phyloP scores from a whole-genome alignment of 495 filamentous ascomycete species.

The Patellaria atrata region DNA sequence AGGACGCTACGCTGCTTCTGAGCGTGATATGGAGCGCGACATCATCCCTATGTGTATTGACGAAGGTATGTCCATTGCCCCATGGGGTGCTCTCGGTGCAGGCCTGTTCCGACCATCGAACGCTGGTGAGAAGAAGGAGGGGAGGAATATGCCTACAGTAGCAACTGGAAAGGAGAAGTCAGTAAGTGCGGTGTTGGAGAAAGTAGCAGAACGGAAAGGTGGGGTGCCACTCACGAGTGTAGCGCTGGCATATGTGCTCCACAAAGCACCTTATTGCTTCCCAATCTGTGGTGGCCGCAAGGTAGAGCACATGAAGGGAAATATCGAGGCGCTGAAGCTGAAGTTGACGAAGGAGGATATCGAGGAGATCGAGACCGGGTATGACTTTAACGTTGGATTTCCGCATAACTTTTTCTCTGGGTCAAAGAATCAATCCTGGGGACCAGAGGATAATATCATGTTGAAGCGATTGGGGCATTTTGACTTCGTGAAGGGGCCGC shows the following conservation, averaged over 20 bases:
- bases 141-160: conserved; percentile 27
- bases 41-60: conserved; percentile 20
- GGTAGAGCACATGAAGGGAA: conserved; percentile 50
- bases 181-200: conserved; percentile 42
- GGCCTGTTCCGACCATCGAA: conserved; percentile 14
- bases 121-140: conserved; percentile 21
- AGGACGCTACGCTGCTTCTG: conserved; percentile 15
- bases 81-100: conserved; percentile 18
- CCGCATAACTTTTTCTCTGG: conserved; percentile 38
- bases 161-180: conserved; percentile 15
- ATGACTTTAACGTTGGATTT: conserved; percentile 35
- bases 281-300: conserved; percentile 58
- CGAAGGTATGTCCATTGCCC: conserved; percentile 19
- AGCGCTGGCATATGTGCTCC: conserved; percentile 59
- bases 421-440: conserved; percentile 25
- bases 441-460: conserved; percentile 32
- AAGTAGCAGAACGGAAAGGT: conserved; percentile 39
- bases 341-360: conserved; percentile 46
- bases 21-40: conserved; percentile 21
- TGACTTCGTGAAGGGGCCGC: conserved; percentile 27
- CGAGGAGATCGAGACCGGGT: conserved; percentile 44
- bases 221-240: conserved; percentile 33
- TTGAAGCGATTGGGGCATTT: conserved; percentile 31
- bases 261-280: conserved; percentile 63
- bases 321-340: conserved; percentile 49